phyloP scores from a whole-genome alignment of 306 rosid genomes.

The Carpinus viminea region DNA sequence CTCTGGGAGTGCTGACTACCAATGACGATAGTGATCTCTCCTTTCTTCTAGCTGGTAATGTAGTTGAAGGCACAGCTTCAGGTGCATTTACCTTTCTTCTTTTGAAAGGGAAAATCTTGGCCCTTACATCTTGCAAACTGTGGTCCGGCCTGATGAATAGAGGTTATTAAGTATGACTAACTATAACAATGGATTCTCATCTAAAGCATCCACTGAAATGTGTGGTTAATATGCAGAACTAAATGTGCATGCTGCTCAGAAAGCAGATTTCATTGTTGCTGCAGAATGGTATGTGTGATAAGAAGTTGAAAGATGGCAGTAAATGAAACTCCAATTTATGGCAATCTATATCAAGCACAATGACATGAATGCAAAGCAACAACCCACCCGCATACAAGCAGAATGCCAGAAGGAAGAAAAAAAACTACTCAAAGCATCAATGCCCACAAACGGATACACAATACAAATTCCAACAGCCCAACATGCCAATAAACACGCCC shows the following conservation, averaged over 20 bases:
- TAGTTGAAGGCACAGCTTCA: constrained; percentile 51
- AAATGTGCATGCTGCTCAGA: constrained; percentile 11
- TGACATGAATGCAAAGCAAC: background rate
- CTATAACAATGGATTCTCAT: constrained; percentile 18
- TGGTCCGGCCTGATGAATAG: constrained; percentile 86
- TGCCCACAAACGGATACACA: background rate
- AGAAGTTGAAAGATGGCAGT: background rate
- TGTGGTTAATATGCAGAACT: constrained; percentile 24
- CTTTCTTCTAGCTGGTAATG: constrained; percentile 79
- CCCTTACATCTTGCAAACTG: constrained; percentile 79
- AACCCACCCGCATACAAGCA: background rate
- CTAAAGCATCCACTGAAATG: constrained; percentile 6
- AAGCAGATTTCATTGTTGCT: background rate
- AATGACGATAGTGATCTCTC: constrained; percentile 94
- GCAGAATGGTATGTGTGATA: constrained; percentile 5
- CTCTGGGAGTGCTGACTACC: constrained; percentile 91
- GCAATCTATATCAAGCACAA: background rate
- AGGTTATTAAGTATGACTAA: constrained; percentile 24
- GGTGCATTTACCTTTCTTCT: constrained; percentile 62
- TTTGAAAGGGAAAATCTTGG: constrained; percentile 78
- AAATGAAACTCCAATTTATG: background rate
- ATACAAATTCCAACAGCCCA: background rate
- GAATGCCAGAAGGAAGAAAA: too few species aligned
- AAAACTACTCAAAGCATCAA: background rate
- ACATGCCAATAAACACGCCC: background rate